Conservation (phyloP, 345 rosid genomes). For the Gossypium turneri region DNA sequence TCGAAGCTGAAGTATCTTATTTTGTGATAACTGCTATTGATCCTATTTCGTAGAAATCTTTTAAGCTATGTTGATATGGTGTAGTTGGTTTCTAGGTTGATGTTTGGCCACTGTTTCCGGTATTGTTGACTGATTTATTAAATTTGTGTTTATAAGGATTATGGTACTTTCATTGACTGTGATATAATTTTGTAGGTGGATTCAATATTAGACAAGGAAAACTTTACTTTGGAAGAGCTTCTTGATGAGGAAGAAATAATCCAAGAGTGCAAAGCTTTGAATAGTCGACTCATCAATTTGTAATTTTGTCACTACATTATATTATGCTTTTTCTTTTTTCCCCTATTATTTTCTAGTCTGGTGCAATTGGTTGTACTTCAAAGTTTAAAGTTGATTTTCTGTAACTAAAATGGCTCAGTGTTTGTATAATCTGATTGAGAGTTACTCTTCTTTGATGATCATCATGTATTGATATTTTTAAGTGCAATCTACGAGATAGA, state of each 20-base stretch:
- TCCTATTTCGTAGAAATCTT: not conserved
- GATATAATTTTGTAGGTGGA: conserved; percentile 59
- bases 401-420: not conserved
- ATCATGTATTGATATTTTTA: conserved; percentile 18
- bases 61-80: not conserved
- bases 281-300: conserved; percentile 94
- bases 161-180: not conserved
- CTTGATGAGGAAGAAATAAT: conserved; percentile 98
- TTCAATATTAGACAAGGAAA: conserved; percentile 78
- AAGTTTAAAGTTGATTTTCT: not conserved
- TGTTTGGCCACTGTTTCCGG: not conserved
- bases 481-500: conserved; percentile 78
- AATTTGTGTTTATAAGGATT: not conserved
- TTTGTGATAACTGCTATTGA: not conserved
- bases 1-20: not conserved
- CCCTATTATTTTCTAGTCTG: not conserved
- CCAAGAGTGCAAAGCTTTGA: conserved; percentile 99
- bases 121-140: not conserved
- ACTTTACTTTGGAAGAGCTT: conserved; percentile 92
- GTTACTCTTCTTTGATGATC: conserved; percentile 13
- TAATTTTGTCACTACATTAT: conserved; percentile 22
- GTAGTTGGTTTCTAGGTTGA: not conserved
- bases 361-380: not conserved
- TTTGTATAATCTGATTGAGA: not conserved
- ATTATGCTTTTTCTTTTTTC: not conserved